Evolutionary conservation across 176 grass and related monocot species (phyloP), one percentile per base, ranked within the genome.

Genomic region (Oryza meyeriana): DNA sequence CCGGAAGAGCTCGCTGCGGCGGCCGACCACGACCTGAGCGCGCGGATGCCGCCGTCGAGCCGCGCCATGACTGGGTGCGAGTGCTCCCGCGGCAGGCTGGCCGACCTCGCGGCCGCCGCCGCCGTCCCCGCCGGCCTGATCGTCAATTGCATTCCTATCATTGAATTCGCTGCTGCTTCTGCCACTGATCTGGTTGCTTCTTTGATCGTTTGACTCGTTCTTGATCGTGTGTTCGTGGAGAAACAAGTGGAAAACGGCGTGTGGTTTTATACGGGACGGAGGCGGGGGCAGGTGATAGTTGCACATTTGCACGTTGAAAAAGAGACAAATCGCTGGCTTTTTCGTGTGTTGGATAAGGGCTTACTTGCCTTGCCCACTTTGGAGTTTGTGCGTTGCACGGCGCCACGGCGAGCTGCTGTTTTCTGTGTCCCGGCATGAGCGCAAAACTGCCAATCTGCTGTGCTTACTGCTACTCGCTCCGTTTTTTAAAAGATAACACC

Each of bases 1-100:
- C 22, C 1, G 0, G 24, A 26, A 1, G 52, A 63, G 48, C 41
- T 1, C 10, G 45, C 12, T 20, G 18, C 30, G 1, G 44, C 57
- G 1, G 78, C 62, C 2, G 74, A 84, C 90, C 93, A 95, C 0
- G 69, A 39, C 3, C 48, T 18, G 64, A 90, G 87, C n/a, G 57
- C 3, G 14, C 69, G 62, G 47, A 92, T 35, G 18, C 55, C 26
- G 69, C 65, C 74, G 12, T 92, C 28, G 32, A 95, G 81, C 41
- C 75, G 78, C 1, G 35, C 64, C 17, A 85, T 66, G 40, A 76
- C 67, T 22, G 90, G 87, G 72, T 87, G 87, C 74, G 77, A 72
- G 26, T 20, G 71, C 44, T 78, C 83, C 79, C 81, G 68, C 17
- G 89, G 89, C 18, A 86, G 44, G 72, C 93, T 88, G 3, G 75